Base-by-base conservation (phyloP, 1,139 yeast genomes). In the Lodderomyces margitis region DNA sequence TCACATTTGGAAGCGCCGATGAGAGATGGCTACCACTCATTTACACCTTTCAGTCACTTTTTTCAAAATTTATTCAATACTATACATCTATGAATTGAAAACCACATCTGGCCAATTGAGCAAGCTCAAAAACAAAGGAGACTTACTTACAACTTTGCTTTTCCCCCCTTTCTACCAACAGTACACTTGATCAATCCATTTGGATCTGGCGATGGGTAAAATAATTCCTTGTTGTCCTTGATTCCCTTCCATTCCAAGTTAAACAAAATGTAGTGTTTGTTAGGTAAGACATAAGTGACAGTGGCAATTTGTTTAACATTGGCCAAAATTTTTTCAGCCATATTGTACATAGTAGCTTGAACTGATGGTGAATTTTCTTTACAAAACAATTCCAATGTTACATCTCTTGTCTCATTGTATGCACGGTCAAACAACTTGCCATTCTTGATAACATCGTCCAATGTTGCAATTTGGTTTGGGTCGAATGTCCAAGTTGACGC, bases 331-430 rank as follows among this genome's bases (percentile, higher is more conserved):
- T 80, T 80, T 47, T 78, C 74, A 32, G 87, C 75, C 92, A 89
- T 89, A 73, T 88, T 87, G 74, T 80, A 89, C 96, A 88, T 88
- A 47, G 96, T 89, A 34, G 95, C 96, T 70, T 89, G 97, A 39
- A 89, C 97, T 14, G 95, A 84, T 15, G 96, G 80, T 8, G 96
- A 87, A 64, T 87, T 81, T 64, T 89, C 96, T 41, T 74, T 64
- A 19, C 96, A 96, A 64, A 89, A 89, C 47, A 77, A 74, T 44
- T 81, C 85, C 55, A 89, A 74, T 2, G 96, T 88, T 52, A 78
- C 74, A 40, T 70, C 71, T 57, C 89, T 77, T 19, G 91, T 94
- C 16, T 61, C 57, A 21, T 71, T 59, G 60, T 75, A 86, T 21
- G 86, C 75, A 9, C 59, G 43, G 64, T 87, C 95, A 54, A 84